Conservation (phyloP, 177 flowering plant genomes). For the Vitis hybrid region DNA sequence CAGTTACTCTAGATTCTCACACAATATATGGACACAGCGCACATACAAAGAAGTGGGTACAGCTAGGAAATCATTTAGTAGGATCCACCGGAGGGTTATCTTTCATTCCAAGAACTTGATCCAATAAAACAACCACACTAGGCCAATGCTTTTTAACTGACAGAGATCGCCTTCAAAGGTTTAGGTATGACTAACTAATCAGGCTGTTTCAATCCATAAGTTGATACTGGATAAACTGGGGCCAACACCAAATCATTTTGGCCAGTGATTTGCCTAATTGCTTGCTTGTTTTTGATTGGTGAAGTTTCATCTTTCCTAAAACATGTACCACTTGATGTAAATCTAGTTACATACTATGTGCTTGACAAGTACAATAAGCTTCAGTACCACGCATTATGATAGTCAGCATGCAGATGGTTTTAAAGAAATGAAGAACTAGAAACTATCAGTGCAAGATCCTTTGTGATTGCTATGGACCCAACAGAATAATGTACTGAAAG, state of each 20-base stretch:
- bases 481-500: neutral
- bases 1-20: conserved; percentile 9
- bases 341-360: too few species aligned
- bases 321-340: too few species aligned
- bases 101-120: neutral
- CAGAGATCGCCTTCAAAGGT: neutral
- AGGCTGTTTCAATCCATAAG: neutral
- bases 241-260: too few species aligned
- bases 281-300: too few species aligned
- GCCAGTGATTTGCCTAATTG: too few species aligned
- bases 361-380: too few species aligned
- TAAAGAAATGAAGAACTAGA: neutral
- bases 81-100: neutral
- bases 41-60: conserved; percentile 11
- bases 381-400: too few species aligned
- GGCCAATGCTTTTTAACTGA: neutral
- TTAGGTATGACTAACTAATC: neutral
- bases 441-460: neutral
- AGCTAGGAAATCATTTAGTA: conserved; percentile 6
- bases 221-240: neutral
- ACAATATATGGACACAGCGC: conserved; percentile 1
- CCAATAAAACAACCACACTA: neutral
- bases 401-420: neutral
- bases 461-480: neutral
- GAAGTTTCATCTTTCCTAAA: too few species aligned